Conservation (phyloP, 805 yeast species). For the Ogataea trehaloabstinens region DNA sequence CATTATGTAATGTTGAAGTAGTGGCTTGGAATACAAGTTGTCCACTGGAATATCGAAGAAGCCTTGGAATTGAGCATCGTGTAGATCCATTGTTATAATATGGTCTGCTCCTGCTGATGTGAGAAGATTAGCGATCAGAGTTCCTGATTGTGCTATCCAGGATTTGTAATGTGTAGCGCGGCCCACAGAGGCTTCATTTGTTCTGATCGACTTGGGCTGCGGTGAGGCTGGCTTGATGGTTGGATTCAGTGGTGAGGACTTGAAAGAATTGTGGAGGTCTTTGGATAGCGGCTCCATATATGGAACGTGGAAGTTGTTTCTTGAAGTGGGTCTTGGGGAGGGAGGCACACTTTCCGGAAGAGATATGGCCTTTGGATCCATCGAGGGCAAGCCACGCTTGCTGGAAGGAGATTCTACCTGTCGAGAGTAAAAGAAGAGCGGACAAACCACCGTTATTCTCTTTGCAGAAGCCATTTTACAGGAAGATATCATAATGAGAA, state of each 20-base stretch:
- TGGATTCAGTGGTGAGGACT: slow-evolving; percentile 14
- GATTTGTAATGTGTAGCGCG: slow-evolving; percentile 63
- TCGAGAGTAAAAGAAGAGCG: slow-evolving; percentile 91
- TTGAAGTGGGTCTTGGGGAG: slow-evolving; percentile 42
- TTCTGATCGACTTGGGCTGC: slow-evolving; percentile 12
- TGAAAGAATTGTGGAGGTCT: slow-evolving; percentile 6
- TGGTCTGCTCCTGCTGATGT: slow-evolving; percentile 96
- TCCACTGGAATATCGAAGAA: slow-evolving; percentile 96
- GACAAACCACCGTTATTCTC: slow-evolving; percentile 86
- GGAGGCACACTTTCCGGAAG: slow-evolving; percentile 44
- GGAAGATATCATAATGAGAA: slow-evolving; percentile 82
- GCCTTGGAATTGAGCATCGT: slow-evolving; percentile 98
- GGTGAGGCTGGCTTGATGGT: slow-evolving; percentile 7
- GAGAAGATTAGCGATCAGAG: slow-evolving; percentile 81
- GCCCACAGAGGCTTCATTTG: slow-evolving; percentile 22
- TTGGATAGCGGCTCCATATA: slow-evolving; percentile 13
- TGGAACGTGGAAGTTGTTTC: slow-evolving; percentile 18
- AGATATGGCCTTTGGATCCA: slow-evolving; percentile 23
- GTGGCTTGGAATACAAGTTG: slow-evolving; percentile 84
- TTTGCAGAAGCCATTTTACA: slow-evolving; percentile 89
- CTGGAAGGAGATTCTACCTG: slow-evolving; percentile 93
- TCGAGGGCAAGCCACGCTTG: slow-evolving; percentile 69
- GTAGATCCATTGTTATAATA: slow-evolving; percentile 95
- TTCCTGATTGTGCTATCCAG: slow-evolving; percentile 96
- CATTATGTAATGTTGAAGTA: slow-evolving; percentile 79